Base-by-base conservation (phyloP, 2,329 filamentous ascomycete species). In the Sporothrix variecibatus region DNA sequence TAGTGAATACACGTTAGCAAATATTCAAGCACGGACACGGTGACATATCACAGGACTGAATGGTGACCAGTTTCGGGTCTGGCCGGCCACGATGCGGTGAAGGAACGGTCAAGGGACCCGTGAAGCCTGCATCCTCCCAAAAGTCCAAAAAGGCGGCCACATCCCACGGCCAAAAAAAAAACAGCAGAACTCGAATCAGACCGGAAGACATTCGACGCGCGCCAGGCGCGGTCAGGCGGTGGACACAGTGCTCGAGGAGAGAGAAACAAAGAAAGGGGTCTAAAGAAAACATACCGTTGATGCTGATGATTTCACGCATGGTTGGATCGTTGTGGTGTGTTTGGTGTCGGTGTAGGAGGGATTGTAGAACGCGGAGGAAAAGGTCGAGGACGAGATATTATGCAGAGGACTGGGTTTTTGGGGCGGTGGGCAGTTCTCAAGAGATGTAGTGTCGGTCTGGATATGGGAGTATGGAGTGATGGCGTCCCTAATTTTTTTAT, bases 261-360 rank as follows among this genome's bases (percentile, higher is more conserved):
- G 80, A 82, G 83, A 81, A 28, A 23, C 26, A 31, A 49, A n/a
- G 62, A 26, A 28, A 28, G 26, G n/a, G 46, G 23, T 26, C 60
- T 38, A 12, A 15, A 34, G n/a, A 43, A 72, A 31, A 79, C 76
- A 83, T 91, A 98, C 95, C 95, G 90, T 98, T 98, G 90, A 98
- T 93, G 88, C 93, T 95, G 86, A 98, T 97, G 85, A 98, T 94
- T 91, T 98, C 95, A 93, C 95, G 95, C 95, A 98, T 98, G 84
- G 62, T 85, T 95, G 95, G 89, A 43, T 70, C 23, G 46, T 73
- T 31, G 12, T 38, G 68, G 38, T 43, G 7, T 46, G 43, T 56
- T 56, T 26, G 82, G 82, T 70, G 17, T 43, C 38, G 62, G 62
- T 46, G 65, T 62, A 43, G 53, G 51, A 65, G 56, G 34, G 28